Percentiles rank a stretch among this genome's conserved stretches.
Evolutionary conservation across 768 basidiomycete genomes (phyloP).

Genomic region (Rhodosporidiobolus sp.): DNA sequence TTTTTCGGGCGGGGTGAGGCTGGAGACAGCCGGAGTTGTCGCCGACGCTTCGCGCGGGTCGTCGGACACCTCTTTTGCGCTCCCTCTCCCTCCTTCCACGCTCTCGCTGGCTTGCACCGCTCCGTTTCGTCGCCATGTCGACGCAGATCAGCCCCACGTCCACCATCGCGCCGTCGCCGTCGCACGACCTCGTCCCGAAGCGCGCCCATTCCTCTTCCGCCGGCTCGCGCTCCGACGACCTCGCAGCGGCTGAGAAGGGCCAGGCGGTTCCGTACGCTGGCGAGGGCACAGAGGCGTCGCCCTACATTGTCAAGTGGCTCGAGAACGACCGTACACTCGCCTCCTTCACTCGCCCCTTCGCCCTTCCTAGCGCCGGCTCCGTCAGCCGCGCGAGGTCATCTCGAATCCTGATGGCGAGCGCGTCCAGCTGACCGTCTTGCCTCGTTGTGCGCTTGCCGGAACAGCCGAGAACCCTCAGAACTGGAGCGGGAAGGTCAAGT

Average conservation of each 20-base stretch:
- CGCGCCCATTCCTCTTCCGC: no score
- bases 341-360: neutral
- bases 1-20: no score
- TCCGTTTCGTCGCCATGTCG: no score
- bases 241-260: conserved; percentile 1
- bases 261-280: conserved; percentile 9
- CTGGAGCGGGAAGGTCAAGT: conserved; percentile 51
- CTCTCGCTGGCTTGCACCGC: no score
- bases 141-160: no score
- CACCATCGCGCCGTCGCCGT: no score
- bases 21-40: no score
- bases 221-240: neutral
- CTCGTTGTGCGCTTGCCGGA: neutral
- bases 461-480: conserved; percentile 58
- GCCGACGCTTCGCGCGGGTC: no score
- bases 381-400: no score
- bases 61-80: no score
- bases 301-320: conserved; percentile 57
- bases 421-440: neutral
- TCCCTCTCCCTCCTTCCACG: no score
- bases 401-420: neutral
- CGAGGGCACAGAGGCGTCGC: conserved; percentile 26
- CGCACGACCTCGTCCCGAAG: no score
- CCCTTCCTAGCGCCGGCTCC: neutral
- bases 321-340: conserved; percentile 53